A percentile compares a stretch with the other conserved stretches of the same genome.
Evolutionary conservation across 2,329 filamentous ascomycete species (phyloP).

Genomic region (Pseudofabraea citricarpa): DNA sequence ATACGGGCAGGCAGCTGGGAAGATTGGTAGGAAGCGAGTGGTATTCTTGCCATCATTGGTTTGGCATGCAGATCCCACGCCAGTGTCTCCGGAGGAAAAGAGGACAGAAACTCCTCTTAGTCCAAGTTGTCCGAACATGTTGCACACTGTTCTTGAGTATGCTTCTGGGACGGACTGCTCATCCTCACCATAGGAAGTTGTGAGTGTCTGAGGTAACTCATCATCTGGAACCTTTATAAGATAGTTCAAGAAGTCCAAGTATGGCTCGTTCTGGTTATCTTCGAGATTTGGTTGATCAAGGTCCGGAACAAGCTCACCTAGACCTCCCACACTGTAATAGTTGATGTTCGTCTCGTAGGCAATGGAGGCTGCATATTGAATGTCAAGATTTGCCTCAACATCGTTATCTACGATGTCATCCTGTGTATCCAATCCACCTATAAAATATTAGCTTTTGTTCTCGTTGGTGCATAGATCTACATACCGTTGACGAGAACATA

Average conservation of each 20-base stretch:
- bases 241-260: constrained; percentile 55
- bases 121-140: constrained; percentile 60
- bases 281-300: constrained; percentile 36
- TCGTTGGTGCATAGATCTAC: no score
- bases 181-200: constrained; percentile 62
- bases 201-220: constrained; percentile 54
- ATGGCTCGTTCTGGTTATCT: constrained; percentile 62
- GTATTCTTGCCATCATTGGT: constrained; percentile 54
- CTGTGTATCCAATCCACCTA: constrained; percentile 34
- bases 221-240: constrained; percentile 43
- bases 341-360: constrained; percentile 46
- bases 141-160: constrained; percentile 59
- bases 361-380: constrained; percentile 46
- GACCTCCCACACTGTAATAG: constrained; percentile 51
- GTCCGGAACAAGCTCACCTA: constrained; percentile 44
- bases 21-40: constrained; percentile 53
- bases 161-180: constrained; percentile 58
- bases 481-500: constrained; percentile 19
- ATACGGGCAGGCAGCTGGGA: constrained; percentile 64
- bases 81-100: constrained; percentile 55
- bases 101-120: constrained; percentile 62
- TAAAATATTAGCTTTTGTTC: no score
- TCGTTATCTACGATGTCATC: constrained; percentile 31
- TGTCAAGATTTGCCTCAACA: constrained; percentile 49
- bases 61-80: constrained; percentile 48